A percentile compares a stretch with the other conserved stretches of the same genome.
These are phyloP conservation scores for Zizania latifolia DNA, from an alignment of 176 grass and related monocot species.

Conservation along the genomic window DNA sequence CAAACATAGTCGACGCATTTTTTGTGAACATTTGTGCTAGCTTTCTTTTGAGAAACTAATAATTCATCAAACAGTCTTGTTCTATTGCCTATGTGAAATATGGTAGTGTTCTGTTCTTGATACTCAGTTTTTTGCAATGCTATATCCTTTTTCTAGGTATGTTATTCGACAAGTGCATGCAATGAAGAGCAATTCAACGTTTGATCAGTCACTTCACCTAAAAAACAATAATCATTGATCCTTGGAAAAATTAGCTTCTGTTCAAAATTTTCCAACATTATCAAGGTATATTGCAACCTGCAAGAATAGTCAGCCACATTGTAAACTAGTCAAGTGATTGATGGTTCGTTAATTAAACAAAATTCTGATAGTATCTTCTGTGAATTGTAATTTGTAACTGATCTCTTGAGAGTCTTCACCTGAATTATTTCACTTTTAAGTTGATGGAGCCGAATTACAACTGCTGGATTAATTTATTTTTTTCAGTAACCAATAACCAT, in stretches of 20 bases:
- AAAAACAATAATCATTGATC: conserved; percentile 55
- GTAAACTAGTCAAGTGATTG: neutral
- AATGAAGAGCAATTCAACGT: conserved; percentile 25
- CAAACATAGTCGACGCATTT: neutral
- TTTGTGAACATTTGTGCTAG: conserved; percentile 1
- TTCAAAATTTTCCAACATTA: conserved; percentile 72
- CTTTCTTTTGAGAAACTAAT: conserved; percentile 13
- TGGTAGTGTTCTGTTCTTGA: neutral
- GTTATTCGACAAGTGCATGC: conserved; percentile 46
- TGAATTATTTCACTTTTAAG: neutral
- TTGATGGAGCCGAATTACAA: neutral
- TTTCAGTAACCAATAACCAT: neutral
- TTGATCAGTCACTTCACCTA: conserved; percentile 32
- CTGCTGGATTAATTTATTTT: neutral
- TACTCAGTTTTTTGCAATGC: conserved; percentile 21
- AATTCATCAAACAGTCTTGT: neutral
- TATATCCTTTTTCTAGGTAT: conserved; percentile 58
- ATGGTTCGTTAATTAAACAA: neutral
- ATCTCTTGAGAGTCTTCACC: neutral
- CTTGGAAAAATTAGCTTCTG: conserved; percentile 70
- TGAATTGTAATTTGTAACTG: neutral
- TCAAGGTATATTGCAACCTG: conserved; percentile 51
- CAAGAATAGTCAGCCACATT: conserved; percentile 4
- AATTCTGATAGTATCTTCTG: neutral
- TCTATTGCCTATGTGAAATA: neutral